Conservation (phyloP, 2,329 filamentous ascomycete species). For the Fusarium foetens region DNA sequence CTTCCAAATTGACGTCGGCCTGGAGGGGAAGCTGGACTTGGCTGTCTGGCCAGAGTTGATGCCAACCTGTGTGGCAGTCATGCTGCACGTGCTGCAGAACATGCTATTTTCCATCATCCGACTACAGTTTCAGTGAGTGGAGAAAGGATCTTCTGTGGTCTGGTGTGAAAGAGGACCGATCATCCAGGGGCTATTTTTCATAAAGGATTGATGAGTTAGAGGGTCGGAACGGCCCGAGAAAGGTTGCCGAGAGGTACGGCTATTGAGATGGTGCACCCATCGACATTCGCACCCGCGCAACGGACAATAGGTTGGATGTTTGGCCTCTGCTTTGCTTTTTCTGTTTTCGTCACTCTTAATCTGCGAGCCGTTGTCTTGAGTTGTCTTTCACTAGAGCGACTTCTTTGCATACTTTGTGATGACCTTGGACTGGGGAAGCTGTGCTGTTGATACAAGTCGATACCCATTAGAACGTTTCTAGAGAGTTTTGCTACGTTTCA, state of each 20-base stretch:
- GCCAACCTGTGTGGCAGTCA: slow-evolving; percentile 72
- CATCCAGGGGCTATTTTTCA: slow-evolving; percentile 3
- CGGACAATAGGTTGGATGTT: slow-evolving; percentile 5
- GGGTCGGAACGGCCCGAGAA: slow-evolving; percentile 43
- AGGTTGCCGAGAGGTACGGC: slow-evolving; percentile 19
- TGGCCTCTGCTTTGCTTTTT: slow-evolving; percentile 4
- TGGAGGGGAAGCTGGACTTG: slow-evolving; percentile 72
- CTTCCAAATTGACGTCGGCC: slow-evolving; percentile 70
- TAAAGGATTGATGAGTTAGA: slow-evolving; percentile 10
- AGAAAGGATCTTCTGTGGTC: slow-evolving; percentile 9
- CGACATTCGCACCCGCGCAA: not conserved
- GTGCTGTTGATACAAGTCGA: slow-evolving; percentile 25
- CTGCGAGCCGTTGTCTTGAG: not conserved
- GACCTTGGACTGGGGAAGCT: slow-evolving; percentile 11
- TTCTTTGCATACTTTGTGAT: slow-evolving; percentile 24
- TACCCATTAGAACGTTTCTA: slow-evolving; percentile 41
- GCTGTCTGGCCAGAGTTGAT: slow-evolving; percentile 74
- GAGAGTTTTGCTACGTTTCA: slow-evolving; percentile 29
- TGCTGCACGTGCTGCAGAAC: slow-evolving; percentile 75
- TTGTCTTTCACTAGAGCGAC: slow-evolving; percentile 14
- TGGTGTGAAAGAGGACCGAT: not conserved
- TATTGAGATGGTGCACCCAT: slow-evolving; percentile 14
- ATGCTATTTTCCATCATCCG: slow-evolving; percentile 77
- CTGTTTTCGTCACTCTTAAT: slow-evolving; percentile 1
- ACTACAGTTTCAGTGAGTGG: slow-evolving; percentile 62